Percentiles rank a stretch among this genome's conserved stretches.
Conservation (phyloP, 257 asterid species). For the Solanum pimpinellifolium region DNA sequence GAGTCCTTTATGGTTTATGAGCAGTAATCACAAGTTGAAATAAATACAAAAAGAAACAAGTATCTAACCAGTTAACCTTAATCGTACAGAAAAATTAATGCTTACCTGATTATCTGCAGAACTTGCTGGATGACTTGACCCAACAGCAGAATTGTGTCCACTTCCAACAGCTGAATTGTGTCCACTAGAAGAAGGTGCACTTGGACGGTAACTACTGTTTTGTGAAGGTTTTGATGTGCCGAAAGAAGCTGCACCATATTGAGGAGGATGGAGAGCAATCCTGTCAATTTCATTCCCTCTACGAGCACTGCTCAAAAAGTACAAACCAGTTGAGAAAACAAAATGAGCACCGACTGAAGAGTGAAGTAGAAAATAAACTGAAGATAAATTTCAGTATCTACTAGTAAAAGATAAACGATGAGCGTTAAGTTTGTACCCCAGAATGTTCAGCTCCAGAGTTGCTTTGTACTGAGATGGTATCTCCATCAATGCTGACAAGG, state of each 20-base stretch:
- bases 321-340: background rate
- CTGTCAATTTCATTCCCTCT: conserved; percentile 64
- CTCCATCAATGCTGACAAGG: conserved; percentile 93
- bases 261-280: conserved; percentile 82
- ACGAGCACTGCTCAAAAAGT: conserved; percentile 39
- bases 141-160: conserved; percentile 13
- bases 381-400: background rate
- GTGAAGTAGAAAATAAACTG: background rate
- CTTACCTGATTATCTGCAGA: conserved; percentile 61
- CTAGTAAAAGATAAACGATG: background rate
- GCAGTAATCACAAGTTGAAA: background rate
- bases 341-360: background rate
- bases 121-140: conserved; percentile 32
- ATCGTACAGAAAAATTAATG: background rate
- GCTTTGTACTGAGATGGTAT: conserved; percentile 94
- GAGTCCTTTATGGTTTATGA: background rate
- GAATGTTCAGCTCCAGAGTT: conserved; percentile 76
- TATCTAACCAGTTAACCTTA: background rate
- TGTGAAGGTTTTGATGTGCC: conserved; percentile 46
- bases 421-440: conserved; percentile 39
- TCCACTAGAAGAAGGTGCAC: conserved; percentile 43
- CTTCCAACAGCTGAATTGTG: conserved; percentile 15
- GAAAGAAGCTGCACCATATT: conserved; percentile 46
- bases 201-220: conserved; percentile 42
- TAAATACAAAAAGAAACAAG: background rate